Percentiles rank a stretch among this genome's conserved stretches.
phyloP scores from a whole-genome alignment of 2,329 filamentous ascomycete species.

The Hymenoscyphus linearis region DNA sequence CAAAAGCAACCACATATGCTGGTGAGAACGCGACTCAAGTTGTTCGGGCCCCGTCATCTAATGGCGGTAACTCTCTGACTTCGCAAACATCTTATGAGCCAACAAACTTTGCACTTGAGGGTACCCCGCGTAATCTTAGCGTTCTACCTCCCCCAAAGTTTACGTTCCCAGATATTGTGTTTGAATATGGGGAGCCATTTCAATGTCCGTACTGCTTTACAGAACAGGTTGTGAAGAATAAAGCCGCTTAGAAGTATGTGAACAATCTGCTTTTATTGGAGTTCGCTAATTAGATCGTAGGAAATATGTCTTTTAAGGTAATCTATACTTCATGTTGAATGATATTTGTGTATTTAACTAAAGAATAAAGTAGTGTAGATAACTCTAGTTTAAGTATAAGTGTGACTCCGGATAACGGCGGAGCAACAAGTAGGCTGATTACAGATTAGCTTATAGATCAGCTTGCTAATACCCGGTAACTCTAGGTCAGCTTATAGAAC shows the following conservation, averaged over 20 bases:
- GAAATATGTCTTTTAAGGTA: conserved; percentile 29
- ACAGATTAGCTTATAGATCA: too few relatives aligned
- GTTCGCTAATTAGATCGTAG: conserved; percentile 9
- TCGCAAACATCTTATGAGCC: conserved; percentile 26
- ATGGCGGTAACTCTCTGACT: conserved; percentile 16
- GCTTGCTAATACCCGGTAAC: too few relatives aligned
- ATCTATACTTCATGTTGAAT: too few relatives aligned
- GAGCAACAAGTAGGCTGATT: too few relatives aligned
- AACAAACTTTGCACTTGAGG: conserved; percentile 11
- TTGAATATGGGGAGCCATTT: conserved; percentile 24
- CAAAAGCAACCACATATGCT: conserved; percentile 25
- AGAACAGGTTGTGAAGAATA: conserved; percentile 19
- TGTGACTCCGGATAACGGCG: too few relatives aligned
- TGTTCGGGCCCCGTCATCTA: not conserved
- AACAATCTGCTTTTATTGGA: not conserved
- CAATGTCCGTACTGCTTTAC: conserved; percentile 24
- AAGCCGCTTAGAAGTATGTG: conserved; percentile 21
- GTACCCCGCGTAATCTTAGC: conserved; percentile 7
- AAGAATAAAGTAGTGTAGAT: too few relatives aligned
- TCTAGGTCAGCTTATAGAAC: too few relatives aligned
- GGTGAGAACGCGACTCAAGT: conserved; percentile 1
- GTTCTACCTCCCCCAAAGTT: conserved; percentile 19
- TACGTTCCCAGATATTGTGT: conserved; percentile 20
- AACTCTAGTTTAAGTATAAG: too few relatives aligned
- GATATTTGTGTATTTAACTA: too few relatives aligned